Evolutionary conservation across 257 asterid species (phyloP).

Genomic region (Solanum virginianum): DNA sequence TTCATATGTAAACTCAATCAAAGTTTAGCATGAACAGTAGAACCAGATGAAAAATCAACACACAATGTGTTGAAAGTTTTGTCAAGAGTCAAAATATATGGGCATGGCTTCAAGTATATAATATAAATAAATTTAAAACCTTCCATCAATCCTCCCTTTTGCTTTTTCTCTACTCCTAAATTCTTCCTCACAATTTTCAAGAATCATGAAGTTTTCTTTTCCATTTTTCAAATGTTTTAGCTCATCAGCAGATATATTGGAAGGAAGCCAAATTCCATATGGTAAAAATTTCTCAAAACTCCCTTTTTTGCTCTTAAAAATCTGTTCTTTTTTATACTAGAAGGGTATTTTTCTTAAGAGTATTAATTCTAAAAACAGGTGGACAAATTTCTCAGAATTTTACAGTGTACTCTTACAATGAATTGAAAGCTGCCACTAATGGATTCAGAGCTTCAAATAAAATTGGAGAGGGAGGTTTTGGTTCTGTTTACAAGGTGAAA

Average conservation of each 20-base stretch:
- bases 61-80: background rate
- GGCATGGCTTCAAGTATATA: background rate
- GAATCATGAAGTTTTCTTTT: constrained; percentile 14
- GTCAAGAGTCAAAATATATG: background rate
- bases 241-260: background rate
- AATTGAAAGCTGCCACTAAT: constrained; percentile 44
- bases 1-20: background rate
- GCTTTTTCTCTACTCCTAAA: background rate
- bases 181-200: background rate
- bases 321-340: background rate
- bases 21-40: background rate
- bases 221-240: constrained; percentile 25
- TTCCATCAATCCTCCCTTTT: background rate
- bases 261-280: background rate
- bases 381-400: constrained; percentile 14
- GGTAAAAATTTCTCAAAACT: background rate
- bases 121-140: background rate
- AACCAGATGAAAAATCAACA: background rate
- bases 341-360: background rate
- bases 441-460: constrained; percentile 47
- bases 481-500: constrained; percentile 59
- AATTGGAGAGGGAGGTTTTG: constrained; percentile 70
- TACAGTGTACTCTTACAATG: constrained; percentile 36
- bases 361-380: constrained; percentile 15
- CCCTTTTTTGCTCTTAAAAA: background rate